These are phyloP conservation scores for Alternaria ethzedia DNA, from an alignment of 2,329 filamentous ascomycete genomes.

Conservation along the genomic window DNA sequence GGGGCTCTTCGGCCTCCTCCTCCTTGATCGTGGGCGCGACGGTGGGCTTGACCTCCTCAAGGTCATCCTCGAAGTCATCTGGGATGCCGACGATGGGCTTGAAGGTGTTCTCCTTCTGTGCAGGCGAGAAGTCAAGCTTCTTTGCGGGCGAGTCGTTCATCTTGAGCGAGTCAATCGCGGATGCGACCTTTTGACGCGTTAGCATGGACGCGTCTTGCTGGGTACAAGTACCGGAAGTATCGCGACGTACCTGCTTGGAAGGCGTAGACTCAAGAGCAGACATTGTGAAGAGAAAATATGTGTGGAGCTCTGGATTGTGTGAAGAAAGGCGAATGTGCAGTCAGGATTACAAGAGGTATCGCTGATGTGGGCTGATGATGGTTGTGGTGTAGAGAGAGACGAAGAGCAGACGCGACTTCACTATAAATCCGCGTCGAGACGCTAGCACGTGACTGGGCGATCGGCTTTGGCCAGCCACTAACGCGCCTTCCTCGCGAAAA, in stretches of 20 bases:
- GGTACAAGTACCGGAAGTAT: slow-evolving; percentile 31
- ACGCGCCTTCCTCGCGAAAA: slow-evolving; percentile 23
- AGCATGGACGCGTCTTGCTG: slow-evolving; percentile 43
- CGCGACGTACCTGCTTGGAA: slow-evolving; percentile 69
- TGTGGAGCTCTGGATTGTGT: slow-evolving; percentile 13
- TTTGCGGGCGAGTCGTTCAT: slow-evolving; percentile 87
- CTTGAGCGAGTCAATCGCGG: slow-evolving; percentile 85
- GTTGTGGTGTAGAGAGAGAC: slow-evolving; percentile 26
- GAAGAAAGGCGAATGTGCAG: slow-evolving; percentile 18
- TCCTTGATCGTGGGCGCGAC: slow-evolving; percentile 60
- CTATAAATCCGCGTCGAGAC: slow-evolving; percentile 30
- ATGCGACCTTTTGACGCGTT: slow-evolving; percentile 70
- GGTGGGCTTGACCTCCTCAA: slow-evolving; percentile 59
- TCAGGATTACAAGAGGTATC: slow-evolving; percentile 25
- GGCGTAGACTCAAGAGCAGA: slow-evolving; percentile 73
- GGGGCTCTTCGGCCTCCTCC: slow-evolving; percentile 82
- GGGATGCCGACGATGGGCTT: slow-evolving; percentile 61
- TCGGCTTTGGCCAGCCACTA: slow-evolving; percentile 12
- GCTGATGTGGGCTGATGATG: slow-evolving; percentile 29
- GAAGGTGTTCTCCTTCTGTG: slow-evolving; percentile 84
- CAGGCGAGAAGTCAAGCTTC: slow-evolving; percentile 78
- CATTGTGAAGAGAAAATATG: slow-evolving; percentile 62
- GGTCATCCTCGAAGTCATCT: slow-evolving; percentile 47
- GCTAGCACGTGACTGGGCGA: slow-evolving; percentile 33
- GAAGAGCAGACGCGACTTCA: slow-evolving; percentile 20